Evolutionary conservation across 192 early-diverging fungal species (phyloP), one percentile per base, ranked within the genome.

Genomic region (Backusella parvicylindrica): DNA sequence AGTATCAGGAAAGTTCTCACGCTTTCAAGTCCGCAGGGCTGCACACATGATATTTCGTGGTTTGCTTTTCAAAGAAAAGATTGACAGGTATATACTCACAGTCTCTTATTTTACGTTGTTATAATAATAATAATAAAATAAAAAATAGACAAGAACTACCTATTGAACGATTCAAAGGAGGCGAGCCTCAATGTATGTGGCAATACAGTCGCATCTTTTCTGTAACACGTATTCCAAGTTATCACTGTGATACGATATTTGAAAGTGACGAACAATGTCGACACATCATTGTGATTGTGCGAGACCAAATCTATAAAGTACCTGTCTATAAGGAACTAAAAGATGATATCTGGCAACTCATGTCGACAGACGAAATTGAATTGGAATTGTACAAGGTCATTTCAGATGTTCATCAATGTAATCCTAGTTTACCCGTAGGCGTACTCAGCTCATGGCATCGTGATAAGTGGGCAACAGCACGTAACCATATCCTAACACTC

Each of bases 151-250:
- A 85, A 75, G 73, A 77, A 18, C 23, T 95, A 37, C 91, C 92
- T 0, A 71, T 89, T 18, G 94, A 95, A n/a, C 85, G 77, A 73
- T 1, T 69, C 50, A 92, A 89, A 9, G 88, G 85, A 64, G 81
- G 81, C 1, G 90, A 92, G 4, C 86, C 93, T 13, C 80, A 90
- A 37, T 94, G 94, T 77, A 96, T 97, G 95, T 75, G 92, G 80
- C 96, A 97, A 82, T 97, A 96, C 80, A 84, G 85, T 31, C 78
- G 89, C 40, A 69, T 92, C 8, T 93, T 94, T 78, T 94, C 94
- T 6, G 84, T 93, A 64, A 95, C 94, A 5, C 89, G 96, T 49
- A 90, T 96, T 33, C 96, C 96, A 15, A 86, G 89, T 68, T 84
- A 84, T 50, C 88, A 85, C 64, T 92, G 93, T 67, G 96, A 97